Evolutionary conservation across 352 stramenopile genomes (phyloP).

Genomic region (Pythium aristosporum): DNA sequence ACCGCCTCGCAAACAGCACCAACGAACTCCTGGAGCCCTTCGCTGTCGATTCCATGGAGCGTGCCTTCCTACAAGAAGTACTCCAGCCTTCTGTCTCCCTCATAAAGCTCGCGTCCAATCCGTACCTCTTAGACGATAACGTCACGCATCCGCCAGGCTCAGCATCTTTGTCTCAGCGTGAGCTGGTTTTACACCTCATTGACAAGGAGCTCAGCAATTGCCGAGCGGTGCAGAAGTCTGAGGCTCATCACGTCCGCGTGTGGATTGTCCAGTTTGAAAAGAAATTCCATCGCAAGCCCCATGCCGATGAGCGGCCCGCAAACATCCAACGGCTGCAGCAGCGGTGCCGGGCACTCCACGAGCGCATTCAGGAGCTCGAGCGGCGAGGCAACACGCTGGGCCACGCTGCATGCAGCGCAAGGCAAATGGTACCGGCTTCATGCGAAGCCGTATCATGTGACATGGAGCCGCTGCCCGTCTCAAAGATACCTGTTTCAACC

Average conservation of each 20-base stretch:
- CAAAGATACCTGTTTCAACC: background rate
- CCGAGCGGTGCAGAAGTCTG: constrained; percentile 31
- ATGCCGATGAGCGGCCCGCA: constrained; percentile 30
- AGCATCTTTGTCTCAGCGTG: constrained; percentile 18
- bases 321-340: constrained; percentile 40
- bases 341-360: constrained; percentile 33
- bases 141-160: background rate
- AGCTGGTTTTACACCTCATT: constrained; percentile 34
- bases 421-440: background rate
- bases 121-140: constrained; percentile 22
- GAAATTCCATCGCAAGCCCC: constrained; percentile 47
- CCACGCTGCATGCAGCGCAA: constrained; percentile 14
- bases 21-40: constrained; percentile 34
- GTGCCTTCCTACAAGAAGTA: constrained; percentile 34
- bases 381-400: constrained; percentile 17
- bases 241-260: constrained; percentile 41
- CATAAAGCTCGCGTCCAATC: constrained; percentile 12
- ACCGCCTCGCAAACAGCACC: constrained; percentile 28
- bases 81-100: constrained; percentile 24
- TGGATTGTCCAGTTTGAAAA: constrained; percentile 63
- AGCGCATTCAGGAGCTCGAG: constrained; percentile 44
- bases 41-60: constrained; percentile 24
- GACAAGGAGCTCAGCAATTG: constrained; percentile 47
- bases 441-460: background rate
- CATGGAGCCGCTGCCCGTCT: background rate